phyloP scores from a whole-genome alignment of 176 grass and related monocot genomes.

The Olyra latifolia region DNA sequence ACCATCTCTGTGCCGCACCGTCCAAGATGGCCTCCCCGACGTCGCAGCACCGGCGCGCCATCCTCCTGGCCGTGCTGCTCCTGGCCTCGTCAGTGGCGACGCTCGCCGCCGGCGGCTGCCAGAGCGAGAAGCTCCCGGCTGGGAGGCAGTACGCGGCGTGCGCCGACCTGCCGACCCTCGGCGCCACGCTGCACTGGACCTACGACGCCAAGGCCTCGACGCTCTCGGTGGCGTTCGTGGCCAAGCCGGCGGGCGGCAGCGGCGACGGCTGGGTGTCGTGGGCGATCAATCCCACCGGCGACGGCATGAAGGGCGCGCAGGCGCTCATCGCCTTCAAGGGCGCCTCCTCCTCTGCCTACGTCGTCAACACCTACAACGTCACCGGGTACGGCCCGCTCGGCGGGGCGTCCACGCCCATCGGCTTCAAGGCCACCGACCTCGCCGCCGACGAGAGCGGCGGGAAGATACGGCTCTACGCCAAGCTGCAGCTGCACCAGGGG shows the following conservation, averaged over 20 bases:
- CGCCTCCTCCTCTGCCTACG: background rate
- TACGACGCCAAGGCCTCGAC: conserved; percentile 33
- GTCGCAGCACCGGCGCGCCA: background rate
- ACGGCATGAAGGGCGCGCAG: conserved; percentile 66
- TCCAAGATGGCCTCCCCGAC: conserved; percentile 16
- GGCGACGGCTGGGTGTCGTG: conserved; percentile 62
- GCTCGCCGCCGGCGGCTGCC: background rate
- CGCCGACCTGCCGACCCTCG: conserved; percentile 38
- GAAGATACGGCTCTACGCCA: conserved; percentile 58
- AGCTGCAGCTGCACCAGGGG: conserved; percentile 42
- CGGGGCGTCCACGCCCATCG: conserved; percentile 10
- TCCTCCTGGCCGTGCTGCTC: conserved; percentile 13
- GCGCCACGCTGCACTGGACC: conserved; percentile 60
- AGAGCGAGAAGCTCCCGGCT: conserved; percentile 26
- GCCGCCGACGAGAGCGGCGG: conserved; percentile 47
- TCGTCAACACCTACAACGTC: conserved; percentile 58
- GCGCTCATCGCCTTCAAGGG: conserved; percentile 44
- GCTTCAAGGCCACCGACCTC: conserved; percentile 37
- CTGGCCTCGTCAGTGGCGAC: background rate
- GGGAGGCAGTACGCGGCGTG: conserved; percentile 42
- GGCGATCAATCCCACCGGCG: conserved; percentile 60
- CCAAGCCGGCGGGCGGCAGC: conserved; percentile 1
- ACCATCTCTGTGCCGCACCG: background rate
- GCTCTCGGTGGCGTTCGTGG: conserved; percentile 61
- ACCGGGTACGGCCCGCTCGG: background rate